phyloP scores from a whole-genome alignment of 148 eudicot genomes.

The Amaranthus palmeri region DNA sequence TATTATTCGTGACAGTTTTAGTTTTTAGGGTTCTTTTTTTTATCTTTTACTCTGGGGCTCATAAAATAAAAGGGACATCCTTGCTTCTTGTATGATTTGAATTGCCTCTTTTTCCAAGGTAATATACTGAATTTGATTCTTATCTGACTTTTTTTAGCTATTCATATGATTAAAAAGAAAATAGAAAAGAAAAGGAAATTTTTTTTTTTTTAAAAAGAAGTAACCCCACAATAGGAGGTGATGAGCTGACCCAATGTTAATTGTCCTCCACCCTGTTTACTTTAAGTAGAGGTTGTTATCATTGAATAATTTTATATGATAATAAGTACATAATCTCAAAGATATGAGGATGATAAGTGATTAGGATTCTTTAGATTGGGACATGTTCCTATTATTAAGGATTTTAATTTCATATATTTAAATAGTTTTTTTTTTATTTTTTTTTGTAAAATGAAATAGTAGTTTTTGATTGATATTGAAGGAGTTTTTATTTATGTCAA shows the following conservation, averaged over 20 bases:
- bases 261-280: conserved; percentile 24
- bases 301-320: not conserved
- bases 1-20: too few species aligned
- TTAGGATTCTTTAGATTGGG: conserved; percentile 10
- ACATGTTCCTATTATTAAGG: not conserved
- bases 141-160: too few species aligned
- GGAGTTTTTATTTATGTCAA: conserved; percentile 3
- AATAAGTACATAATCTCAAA: not conserved
- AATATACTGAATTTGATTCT: too few species aligned
- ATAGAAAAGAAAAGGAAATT: too few species aligned
- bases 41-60: too few species aligned
- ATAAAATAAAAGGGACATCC: too few species aligned
- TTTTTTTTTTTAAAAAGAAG: not conserved
- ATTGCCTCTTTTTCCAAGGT: too few species aligned
- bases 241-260: conserved; percentile 22
- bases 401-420: not conserved
- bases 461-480: conserved; percentile 19
- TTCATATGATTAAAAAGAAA: too few species aligned
- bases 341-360: not conserved
- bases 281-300: conserved; percentile 17
- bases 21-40: too few species aligned
- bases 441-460: not conserved
- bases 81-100: too few species aligned
- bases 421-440: not conserved
- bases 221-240: conserved; percentile 26